Percentiles rank a stretch among this genome's conserved stretches.
Evolutionary conservation across 1,139 yeast species (phyloP).

Genomic region (Kurtzmaniella quercitrusa): DNA sequence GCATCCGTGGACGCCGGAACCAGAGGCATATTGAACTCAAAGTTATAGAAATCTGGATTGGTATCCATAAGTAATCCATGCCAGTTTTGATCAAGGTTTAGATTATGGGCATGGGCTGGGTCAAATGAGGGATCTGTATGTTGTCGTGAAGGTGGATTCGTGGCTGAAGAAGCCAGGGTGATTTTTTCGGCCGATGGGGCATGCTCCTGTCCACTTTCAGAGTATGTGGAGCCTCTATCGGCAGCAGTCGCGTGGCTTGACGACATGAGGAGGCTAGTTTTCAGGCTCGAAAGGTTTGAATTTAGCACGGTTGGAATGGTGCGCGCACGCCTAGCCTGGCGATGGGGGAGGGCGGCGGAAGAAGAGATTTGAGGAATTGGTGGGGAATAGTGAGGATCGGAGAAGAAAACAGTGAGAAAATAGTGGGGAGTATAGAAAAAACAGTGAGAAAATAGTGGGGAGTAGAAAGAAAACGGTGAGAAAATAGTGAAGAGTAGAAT

Average conservation of each 20-base stretch:
- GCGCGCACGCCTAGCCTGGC: neutral
- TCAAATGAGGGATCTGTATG: neutral
- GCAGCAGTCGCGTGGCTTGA: neutral
- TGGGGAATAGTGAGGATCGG: neutral
- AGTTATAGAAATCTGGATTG: slow-evolving; percentile 24
- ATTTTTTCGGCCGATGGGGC: neutral
- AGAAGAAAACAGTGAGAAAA: neutral
- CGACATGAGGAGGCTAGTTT: neutral
- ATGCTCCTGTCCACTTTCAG: neutral
- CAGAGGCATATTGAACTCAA: slow-evolving; percentile 1
- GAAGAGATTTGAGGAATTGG: neutral
- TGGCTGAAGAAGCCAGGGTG: neutral
- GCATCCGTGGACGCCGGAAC: neutral
- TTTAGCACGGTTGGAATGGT: neutral
- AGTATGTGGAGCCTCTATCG: neutral
- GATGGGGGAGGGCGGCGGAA: neutral
- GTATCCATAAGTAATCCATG: slow-evolving; percentile 32
- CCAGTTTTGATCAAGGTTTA: slow-evolving; percentile 45
- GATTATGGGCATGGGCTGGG: slow-evolving; percentile 23
- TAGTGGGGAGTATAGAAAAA: no score
- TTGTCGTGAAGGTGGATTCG: neutral
- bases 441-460: neutral
- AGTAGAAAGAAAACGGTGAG: neutral
- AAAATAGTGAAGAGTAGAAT: no score
- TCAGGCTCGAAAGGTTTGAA: neutral